Percentiles rank a stretch among this genome's conserved stretches.
These are phyloP conservation scores for Polygonum aviculare DNA, from an alignment of 148 eudicot genomes.

Conservation along the genomic window DNA sequence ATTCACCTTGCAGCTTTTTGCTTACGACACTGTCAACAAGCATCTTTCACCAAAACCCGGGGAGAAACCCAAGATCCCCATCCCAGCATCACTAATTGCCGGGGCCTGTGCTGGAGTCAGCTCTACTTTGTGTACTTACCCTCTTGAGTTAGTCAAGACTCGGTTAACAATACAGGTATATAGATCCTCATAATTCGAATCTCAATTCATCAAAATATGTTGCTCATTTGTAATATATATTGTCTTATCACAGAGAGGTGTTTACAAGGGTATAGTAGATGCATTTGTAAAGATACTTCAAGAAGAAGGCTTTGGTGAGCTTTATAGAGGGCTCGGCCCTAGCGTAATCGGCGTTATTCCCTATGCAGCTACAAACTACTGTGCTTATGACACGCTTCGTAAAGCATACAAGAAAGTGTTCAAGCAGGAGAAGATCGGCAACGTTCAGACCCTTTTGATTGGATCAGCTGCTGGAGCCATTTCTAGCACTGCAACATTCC, in stretches of 20 bases:
- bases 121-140: constrained; percentile 81
- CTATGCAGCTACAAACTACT: constrained; percentile 78
- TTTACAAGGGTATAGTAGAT: constrained; percentile 54
- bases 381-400: constrained; percentile 77
- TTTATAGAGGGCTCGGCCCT: constrained; percentile 72
- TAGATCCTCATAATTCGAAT: neutral
- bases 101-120: constrained; percentile 94
- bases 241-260: constrained; percentile 46
- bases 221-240: neutral
- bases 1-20: constrained; percentile 55
- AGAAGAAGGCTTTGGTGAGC: constrained; percentile 67
- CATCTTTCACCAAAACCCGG: constrained; percentile 61
- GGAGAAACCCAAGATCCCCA: constrained; percentile 54
- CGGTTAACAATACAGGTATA: constrained; percentile 86
- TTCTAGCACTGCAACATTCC: constrained; percentile 87
- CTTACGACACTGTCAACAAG: constrained; percentile 87
- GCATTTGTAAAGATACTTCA: constrained; percentile 62
- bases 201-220: neutral
- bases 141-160: constrained; percentile 95
- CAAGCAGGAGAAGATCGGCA: constrained; percentile 69
- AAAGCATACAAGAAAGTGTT: constrained; percentile 58
- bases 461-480: constrained; percentile 96
- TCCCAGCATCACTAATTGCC: constrained; percentile 81
- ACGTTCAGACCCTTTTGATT: constrained; percentile 74
- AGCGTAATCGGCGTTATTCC: constrained; percentile 76